phyloP scores from a whole-genome alignment of 1,284 basidiomycete species.

The Trametes pubescens region DNA sequence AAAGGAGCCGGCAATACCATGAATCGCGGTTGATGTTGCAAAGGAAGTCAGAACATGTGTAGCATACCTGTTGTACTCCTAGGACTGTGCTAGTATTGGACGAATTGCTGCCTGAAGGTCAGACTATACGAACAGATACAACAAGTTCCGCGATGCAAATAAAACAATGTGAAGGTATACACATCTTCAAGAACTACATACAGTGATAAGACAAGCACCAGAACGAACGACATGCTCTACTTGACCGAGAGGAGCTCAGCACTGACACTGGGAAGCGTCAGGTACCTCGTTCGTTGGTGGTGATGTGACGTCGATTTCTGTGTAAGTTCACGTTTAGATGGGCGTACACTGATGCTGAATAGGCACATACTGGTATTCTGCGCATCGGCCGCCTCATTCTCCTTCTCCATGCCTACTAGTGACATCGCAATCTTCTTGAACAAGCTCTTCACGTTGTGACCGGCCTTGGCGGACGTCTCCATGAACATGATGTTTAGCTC shows the following conservation, averaged over 20 bases:
- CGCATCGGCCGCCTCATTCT: conserved; percentile 67
- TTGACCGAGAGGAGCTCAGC: conserved; percentile 49
- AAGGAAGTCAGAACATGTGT: conserved; percentile 25
- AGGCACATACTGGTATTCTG: conserved; percentile 73
- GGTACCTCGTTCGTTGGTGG: conserved; percentile 70
- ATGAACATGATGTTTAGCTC: conserved; percentile 98
- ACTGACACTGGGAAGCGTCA: conserved; percentile 81
- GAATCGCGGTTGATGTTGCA: conserved; percentile 77
- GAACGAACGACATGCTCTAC: conserved; percentile 24
- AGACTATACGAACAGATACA: conserved; percentile 10
- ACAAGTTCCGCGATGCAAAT: conserved; percentile 24
- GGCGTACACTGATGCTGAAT: conserved; percentile 18
- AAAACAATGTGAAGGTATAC: conserved; percentile 31
- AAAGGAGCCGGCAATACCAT: conserved; percentile 93
- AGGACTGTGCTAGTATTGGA: conserved; percentile 9
- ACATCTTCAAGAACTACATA: conserved; percentile 29
- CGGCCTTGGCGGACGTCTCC: conserved; percentile 99
- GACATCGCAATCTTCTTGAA: conserved; percentile 99
- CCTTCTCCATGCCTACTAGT: conserved; percentile 94
- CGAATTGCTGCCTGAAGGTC: background rate
- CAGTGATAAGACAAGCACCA: conserved; percentile 25
- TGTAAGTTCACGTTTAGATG: conserved; percentile 15
- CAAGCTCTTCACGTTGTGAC: conserved; percentile 98
- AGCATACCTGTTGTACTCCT: conserved; percentile 28
- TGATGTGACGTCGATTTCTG: conserved; percentile 86